Evolutionary conservation across 345 rosid species (phyloP).

Genomic region (Populus alba): DNA sequence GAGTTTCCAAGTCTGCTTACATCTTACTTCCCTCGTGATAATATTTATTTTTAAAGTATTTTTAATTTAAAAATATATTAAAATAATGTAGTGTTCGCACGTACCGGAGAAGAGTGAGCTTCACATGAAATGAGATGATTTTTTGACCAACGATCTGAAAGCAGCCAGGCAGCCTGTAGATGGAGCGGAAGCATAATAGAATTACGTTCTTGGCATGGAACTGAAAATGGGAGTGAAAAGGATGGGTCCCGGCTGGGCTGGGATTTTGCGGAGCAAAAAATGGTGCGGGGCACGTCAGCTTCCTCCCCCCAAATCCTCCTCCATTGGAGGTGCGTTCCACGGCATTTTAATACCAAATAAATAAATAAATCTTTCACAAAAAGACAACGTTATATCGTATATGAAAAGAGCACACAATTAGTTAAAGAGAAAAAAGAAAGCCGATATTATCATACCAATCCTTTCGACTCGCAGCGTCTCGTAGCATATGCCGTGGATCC

Average conservation of each 20-base stretch:
- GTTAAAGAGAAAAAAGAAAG: neutral
- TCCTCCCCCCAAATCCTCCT: constrained; percentile 39
- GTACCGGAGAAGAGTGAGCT: neutral
- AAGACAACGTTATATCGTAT: neutral
- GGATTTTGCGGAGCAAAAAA: neutral
- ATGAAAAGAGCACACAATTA: neutral
- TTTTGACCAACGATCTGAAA: constrained; percentile 5
- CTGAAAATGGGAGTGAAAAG: neutral
- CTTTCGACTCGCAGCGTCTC: constrained; percentile 42
- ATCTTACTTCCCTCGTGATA: too few relatives aligned
- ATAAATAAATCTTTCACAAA: neutral
- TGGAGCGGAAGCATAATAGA: neutral
- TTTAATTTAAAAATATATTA: too few relatives aligned
- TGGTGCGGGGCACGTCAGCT: constrained; percentile 65
- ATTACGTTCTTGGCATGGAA: constrained; percentile 11
- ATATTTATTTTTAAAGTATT: too few relatives aligned
- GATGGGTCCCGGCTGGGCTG: constrained; percentile 11
- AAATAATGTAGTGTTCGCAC: neutral
- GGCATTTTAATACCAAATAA: constrained; percentile 30
- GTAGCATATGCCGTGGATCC: constrained; percentile 36
- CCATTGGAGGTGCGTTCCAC: constrained; percentile 76
- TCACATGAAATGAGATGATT: constrained; percentile 14
- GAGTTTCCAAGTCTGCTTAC: too few relatives aligned
- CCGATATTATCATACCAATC: neutral
- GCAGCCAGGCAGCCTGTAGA: neutral